phyloP scores from a whole-genome alignment of 2,329 filamentous ascomycete species.

The Colletotrichum horii region DNA sequence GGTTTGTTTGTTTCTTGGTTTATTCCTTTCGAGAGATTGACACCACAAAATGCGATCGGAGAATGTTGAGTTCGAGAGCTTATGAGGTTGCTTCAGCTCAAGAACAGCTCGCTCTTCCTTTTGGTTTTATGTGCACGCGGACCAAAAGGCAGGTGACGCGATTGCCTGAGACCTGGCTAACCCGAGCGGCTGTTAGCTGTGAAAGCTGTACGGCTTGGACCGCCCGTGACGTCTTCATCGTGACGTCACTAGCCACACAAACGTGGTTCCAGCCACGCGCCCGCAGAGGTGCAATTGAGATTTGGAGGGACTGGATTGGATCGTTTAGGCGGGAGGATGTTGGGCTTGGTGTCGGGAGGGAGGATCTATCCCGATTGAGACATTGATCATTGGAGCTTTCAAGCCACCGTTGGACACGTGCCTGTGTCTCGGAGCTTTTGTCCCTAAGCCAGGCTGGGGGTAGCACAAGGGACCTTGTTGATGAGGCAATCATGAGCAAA shows the following conservation, averaged over 20 bases:
- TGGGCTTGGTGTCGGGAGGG: background rate
- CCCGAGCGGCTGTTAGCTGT: background rate
- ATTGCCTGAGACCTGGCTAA: conserved; percentile 1
- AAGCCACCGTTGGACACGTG: conserved; percentile 1
- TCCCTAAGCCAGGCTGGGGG: background rate
- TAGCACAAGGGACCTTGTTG: background rate
- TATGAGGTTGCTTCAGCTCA: background rate
- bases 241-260: conserved; percentile 23
- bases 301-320: background rate
- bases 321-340: background rate
- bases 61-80: background rate
- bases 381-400: background rate
- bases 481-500: background rate
- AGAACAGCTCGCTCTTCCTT: background rate
- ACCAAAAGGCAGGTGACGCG: conserved; percentile 9
- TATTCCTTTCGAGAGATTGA: background rate
- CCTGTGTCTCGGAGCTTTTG: background rate
- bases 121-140: conserved; percentile 3
- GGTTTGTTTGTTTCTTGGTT: background rate
- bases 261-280: conserved; percentile 10
- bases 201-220: background rate
- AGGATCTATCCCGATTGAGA: background rate
- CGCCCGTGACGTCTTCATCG: conserved; percentile 17
- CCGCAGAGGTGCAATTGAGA: background rate
- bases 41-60: background rate